Evolutionary conservation across 2,329 filamentous ascomycete species (phyloP), one percentile per base, ranked within the genome.

Genomic region (Fusarium citri): DNA sequence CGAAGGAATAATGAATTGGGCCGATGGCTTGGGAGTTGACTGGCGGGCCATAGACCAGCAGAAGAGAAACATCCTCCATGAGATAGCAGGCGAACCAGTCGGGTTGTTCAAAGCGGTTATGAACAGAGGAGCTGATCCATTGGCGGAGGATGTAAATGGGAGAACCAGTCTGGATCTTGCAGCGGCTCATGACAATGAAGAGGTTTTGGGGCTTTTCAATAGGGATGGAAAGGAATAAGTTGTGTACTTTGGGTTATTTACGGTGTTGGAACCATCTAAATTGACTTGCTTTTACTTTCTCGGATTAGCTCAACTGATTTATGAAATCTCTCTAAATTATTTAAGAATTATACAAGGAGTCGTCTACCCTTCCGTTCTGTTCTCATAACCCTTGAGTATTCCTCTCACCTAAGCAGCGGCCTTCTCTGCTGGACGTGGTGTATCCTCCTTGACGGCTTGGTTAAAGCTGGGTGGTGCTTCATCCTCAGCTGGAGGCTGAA

Each of bases 91-190:
- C 1, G 50, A 55, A 10, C 16, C 14, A 8, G 43, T 14, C 10
- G 0, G 14, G 16, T 10, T 60, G 12, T 73, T 69, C 16, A 51
- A 61, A 31, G 49, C 18, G 8, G 16, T 61, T 2, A 41, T 73
- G 48, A 42, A 47, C 0, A 55, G 34, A 16, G 70, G 67, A 23
- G 42, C 56, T 26, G 65, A 72, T 51, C 54, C 61, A 14, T 18
- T 69, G 25, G 20, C 41, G 5, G 68, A 70, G 40, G 68, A 73
- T 55, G n/a, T 20, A 23, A 55, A 69, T 18, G 68, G 65, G n/a
- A 46, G 62, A 16, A 56, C 55, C 3, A 58, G 62, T 23, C 14
- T 73, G 47, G 66, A 70, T 34, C n/a, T 65, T 7, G 66, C 42
- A 46, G 34, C 55, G 48, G 66, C 34, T 15, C 53, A 51, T 26